A percentile compares a stretch with the other conserved stretches of the same genome.
Conservation (phyloP, 441 rosid species). For the Pelargonium citronellum region DNA sequence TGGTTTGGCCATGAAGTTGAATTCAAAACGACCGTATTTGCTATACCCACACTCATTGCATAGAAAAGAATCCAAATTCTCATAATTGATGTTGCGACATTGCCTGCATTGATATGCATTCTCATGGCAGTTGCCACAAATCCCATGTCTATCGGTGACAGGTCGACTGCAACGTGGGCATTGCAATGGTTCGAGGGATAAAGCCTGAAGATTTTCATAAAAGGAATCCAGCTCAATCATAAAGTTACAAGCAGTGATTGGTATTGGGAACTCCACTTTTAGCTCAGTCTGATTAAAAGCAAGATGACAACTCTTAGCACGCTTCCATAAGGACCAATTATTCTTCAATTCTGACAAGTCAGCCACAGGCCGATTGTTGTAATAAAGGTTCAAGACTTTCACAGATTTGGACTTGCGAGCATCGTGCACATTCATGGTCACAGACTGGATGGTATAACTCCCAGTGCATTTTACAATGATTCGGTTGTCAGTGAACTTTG, state of each 20-base stretch:
- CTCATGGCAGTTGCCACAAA: slow-evolving; percentile 98
- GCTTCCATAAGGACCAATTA: slow-evolving; percentile 99
- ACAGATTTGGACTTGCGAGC: slow-evolving; percentile 99
- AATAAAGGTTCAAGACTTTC: slow-evolving; percentile 93
- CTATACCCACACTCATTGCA: slow-evolving; percentile 99
- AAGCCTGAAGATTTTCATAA: slow-evolving; percentile 99
- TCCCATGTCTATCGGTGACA: slow-evolving; percentile 98
- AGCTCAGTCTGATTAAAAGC: slow-evolving; percentile 97
- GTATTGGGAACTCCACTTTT: slow-evolving; percentile 98
- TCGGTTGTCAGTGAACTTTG: slow-evolving; percentile 98
- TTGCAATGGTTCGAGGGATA: slow-evolving; percentile 97
- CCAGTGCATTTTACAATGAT: slow-evolving; percentile 99
- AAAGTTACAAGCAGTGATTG: slow-evolving; percentile 99
- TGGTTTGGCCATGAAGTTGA: slow-evolving; percentile 99
- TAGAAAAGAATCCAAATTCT: slow-evolving; percentile 96
- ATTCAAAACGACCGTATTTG: slow-evolving; percentile 99
- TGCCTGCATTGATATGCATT: slow-evolving; percentile 99
- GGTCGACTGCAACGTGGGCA: slow-evolving; percentile 99
- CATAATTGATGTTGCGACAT: slow-evolving; percentile 99
- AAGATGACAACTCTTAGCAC: slow-evolving; percentile 99
- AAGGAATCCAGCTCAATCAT: slow-evolving; percentile 99
- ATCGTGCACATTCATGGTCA: slow-evolving; percentile 99
- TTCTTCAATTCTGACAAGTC: slow-evolving; percentile 99
- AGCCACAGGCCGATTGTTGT: slow-evolving; percentile 96
- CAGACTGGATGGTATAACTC: slow-evolving; percentile 96